Conservation (phyloP, 2,329 filamentous ascomycete species). For the Biscogniauxia sp. region DNA sequence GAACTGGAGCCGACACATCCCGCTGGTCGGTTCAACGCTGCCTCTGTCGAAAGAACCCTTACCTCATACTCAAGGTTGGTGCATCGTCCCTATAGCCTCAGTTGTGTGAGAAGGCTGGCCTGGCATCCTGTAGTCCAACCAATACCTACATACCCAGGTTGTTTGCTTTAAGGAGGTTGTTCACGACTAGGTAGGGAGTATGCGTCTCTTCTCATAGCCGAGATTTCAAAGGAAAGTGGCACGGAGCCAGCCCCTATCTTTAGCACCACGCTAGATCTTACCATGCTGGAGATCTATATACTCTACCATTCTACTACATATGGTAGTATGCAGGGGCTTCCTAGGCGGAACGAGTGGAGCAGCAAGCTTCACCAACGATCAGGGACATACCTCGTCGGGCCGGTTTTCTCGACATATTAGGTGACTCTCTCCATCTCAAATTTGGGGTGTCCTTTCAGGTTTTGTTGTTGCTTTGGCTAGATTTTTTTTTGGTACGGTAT, state of each 20-base stretch:
- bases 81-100: too few species aligned
- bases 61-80: too few species aligned
- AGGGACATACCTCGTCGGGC: not conserved
- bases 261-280: not conserved
- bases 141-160: too few species aligned
- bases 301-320: not conserved
- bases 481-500: not conserved
- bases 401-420: not conserved
- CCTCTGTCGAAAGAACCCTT: too few species aligned
- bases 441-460: not conserved
- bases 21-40: too few species aligned
- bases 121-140: too few species aligned
- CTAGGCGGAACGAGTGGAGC: not conserved
- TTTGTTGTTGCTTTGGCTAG: not conserved
- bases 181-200: too few species aligned
- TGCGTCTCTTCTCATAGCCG: too few species aligned
- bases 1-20: too few species aligned
- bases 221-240: not conserved
- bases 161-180: too few species aligned
- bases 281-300: not conserved
- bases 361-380: not conserved
- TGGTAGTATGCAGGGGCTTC: not conserved
- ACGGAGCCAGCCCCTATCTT: not conserved
- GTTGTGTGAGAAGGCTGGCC: too few species aligned
- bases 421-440: not conserved